Conservation (phyloP, 805 yeast species). For the Metschnikowia matae region DNA sequence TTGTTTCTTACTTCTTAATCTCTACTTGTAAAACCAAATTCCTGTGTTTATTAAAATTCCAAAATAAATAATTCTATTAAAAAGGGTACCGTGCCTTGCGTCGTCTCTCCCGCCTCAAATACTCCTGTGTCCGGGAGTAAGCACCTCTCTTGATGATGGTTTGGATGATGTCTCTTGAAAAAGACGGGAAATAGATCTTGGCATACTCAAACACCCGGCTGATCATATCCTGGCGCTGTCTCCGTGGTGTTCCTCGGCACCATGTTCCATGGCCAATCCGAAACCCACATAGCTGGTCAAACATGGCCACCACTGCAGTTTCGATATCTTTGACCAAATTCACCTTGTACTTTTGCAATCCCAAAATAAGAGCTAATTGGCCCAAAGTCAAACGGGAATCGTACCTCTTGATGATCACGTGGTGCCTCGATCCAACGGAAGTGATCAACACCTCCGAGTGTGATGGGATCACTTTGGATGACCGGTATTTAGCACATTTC, state of each 20-base stretch:
- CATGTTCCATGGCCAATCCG: conserved; percentile 76
- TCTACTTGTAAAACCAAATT: too few species aligned
- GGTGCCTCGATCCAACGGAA: background rate
- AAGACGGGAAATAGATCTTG: conserved; percentile 43
- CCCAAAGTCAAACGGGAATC: conserved; percentile 13
- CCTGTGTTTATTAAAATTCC: too few species aligned
- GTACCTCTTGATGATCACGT: conserved; percentile 8
- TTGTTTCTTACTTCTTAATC: too few species aligned
- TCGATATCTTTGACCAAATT: conserved; percentile 57
- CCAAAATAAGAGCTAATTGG: conserved; percentile 12
- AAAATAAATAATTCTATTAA: conserved; percentile 2
- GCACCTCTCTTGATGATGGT: conserved; percentile 77
- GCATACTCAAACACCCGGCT: conserved; percentile 47
- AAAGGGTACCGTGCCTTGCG: conserved; percentile 1
- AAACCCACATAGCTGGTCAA: conserved; percentile 59
- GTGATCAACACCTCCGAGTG: background rate
- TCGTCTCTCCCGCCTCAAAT: conserved; percentile 13
- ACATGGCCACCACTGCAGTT: conserved; percentile 46
- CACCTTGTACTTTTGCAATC: conserved; percentile 27
- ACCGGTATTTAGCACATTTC: conserved; percentile 4
- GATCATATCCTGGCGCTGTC: conserved; percentile 47
- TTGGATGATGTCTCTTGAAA: conserved; percentile 54
- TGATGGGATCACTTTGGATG: background rate
- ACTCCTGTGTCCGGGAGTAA: conserved; percentile 38
- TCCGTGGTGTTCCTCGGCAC: conserved; percentile 70